These are phyloP conservation scores for Sindora glabra DNA, from an alignment of 306 rosid genomes.

Conservation along the genomic window DNA sequence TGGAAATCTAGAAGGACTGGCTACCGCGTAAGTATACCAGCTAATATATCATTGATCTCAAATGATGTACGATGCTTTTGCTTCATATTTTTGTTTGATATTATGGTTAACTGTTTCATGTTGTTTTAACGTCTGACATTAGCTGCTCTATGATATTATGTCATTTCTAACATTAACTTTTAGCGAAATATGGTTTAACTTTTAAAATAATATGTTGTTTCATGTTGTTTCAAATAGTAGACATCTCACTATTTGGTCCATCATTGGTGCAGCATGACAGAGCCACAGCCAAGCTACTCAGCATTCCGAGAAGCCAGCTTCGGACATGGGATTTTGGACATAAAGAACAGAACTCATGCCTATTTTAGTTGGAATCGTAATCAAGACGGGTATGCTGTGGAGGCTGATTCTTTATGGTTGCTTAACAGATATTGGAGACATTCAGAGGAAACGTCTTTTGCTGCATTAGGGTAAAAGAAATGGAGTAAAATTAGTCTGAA, in stretches of 20 bases:
- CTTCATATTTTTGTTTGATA: no score
- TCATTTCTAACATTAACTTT: no score
- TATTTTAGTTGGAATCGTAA: constrained; percentile 58
- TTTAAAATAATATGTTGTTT: no score
- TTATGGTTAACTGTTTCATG: background rate
- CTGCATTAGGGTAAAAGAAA: no score
- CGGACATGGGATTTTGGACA: constrained; percentile 62
- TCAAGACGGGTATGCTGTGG: constrained; percentile 58
- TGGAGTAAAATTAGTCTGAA: no score
- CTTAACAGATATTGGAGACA: constrained; percentile 39
- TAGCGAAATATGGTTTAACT: no score
- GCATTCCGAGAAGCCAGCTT: constrained; percentile 69
- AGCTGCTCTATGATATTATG: background rate
- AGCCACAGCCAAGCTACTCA: constrained; percentile 81
- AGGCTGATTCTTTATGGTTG: constrained; percentile 57
- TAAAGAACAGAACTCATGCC: constrained; percentile 59
- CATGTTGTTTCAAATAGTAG: no score
- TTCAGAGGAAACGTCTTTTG: background rate
- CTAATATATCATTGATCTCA: background rate
- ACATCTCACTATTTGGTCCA: background rate
- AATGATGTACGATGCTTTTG: no score
- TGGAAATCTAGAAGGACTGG: constrained; percentile 76
- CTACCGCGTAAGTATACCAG: constrained; percentile 32
- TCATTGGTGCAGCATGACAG: constrained; percentile 42
- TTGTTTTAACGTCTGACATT: background rate